Conservation (phyloP, 2,329 filamentous ascomycete species). For the Aspergillus hortae region DNA sequence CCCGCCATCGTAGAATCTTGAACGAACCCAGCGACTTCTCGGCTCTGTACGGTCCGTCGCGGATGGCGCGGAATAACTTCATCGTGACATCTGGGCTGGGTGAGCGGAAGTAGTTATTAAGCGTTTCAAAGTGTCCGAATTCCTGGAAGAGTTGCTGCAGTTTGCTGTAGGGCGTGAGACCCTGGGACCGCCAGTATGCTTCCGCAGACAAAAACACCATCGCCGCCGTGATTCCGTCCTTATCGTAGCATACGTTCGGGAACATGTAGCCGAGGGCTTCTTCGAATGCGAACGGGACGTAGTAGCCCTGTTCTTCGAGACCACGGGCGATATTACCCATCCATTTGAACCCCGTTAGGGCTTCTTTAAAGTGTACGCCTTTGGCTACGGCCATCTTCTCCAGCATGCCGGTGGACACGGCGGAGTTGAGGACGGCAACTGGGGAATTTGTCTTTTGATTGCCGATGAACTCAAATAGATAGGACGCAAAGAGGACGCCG, state of each 20-base stretch:
- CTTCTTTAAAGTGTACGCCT: constrained; percentile 58
- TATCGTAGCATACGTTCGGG: constrained; percentile 59
- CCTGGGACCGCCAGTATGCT: constrained; percentile 48
- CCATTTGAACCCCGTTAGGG: constrained; percentile 67
- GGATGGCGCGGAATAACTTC: constrained; percentile 54
- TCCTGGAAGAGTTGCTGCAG: constrained; percentile 55
- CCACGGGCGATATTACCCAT: constrained; percentile 58
- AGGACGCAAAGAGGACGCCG: constrained; percentile 57
- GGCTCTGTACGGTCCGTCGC: constrained; percentile 41
- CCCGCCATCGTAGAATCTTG: constrained; percentile 57
- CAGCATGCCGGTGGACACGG: constrained; percentile 63
- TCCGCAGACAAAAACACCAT: constrained; percentile 57
- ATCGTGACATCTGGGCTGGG: constrained; percentile 52
- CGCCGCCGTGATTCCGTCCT: constrained; percentile 61
- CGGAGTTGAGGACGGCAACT: constrained; percentile 58
- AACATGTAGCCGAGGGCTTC: constrained; percentile 68
- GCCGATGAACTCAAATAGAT: constrained; percentile 49
- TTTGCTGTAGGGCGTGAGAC: constrained; percentile 55
- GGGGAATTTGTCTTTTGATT: constrained; percentile 32
- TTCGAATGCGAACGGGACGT: constrained; percentile 59
- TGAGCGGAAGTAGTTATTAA: constrained; percentile 62
- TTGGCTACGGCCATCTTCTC: constrained; percentile 52
- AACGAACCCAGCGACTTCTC: constrained; percentile 49
- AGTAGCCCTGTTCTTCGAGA: constrained; percentile 48
- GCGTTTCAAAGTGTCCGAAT: constrained; percentile 60